phyloP scores from a whole-genome alignment of 2,329 filamentous ascomycete genomes.

The Xylaria sp. region DNA sequence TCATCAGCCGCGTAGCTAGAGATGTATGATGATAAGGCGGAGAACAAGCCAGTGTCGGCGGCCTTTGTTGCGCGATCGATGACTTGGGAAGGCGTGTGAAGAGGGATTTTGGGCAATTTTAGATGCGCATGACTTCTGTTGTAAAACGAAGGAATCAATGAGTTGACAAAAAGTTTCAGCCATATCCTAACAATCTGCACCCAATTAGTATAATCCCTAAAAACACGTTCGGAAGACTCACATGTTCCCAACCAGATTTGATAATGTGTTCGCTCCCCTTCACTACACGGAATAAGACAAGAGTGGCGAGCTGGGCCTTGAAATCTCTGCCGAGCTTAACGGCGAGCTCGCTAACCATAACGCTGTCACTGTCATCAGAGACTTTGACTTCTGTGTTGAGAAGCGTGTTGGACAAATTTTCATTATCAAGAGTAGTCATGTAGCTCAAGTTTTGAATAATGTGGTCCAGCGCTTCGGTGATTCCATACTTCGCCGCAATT shows the following conservation, averaged over 20 bases:
- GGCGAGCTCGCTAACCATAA: slow-evolving; percentile 98
- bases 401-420: slow-evolving; percentile 79
- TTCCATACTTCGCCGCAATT: slow-evolving; percentile 84
- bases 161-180: slow-evolving; percentile 96
- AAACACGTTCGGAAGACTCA: slow-evolving; percentile 56
- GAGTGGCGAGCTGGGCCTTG: slow-evolving; percentile 89
- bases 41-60: slow-evolving; percentile 86
- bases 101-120: slow-evolving; percentile 81
- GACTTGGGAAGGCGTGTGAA: slow-evolving; percentile 90
- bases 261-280: slow-evolving; percentile 84
- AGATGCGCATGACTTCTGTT: slow-evolving; percentile 70
- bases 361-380: slow-evolving; percentile 76
- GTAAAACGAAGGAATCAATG: slow-evolving; percentile 85
- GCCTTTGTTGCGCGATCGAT: slow-evolving; percentile 86
- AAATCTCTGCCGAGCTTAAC: slow-evolving; percentile 95
- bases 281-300: slow-evolving; percentile 94
- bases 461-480: slow-evolving; percentile 89
- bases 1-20: slow-evolving; percentile 99
- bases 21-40: slow-evolving; percentile 94
- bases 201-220: slow-evolving; percentile 51
- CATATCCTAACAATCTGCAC: slow-evolving; percentile 85
- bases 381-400: slow-evolving; percentile 97
- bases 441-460: slow-evolving; percentile 90
- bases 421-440: slow-evolving; percentile 87
- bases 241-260: slow-evolving; percentile 79